Percentiles rank a stretch among this genome's conserved stretches.
Evolutionary conservation across 2,329 filamentous ascomycete genomes (phyloP).

Genomic region (Chaetothyriales sp.): DNA sequence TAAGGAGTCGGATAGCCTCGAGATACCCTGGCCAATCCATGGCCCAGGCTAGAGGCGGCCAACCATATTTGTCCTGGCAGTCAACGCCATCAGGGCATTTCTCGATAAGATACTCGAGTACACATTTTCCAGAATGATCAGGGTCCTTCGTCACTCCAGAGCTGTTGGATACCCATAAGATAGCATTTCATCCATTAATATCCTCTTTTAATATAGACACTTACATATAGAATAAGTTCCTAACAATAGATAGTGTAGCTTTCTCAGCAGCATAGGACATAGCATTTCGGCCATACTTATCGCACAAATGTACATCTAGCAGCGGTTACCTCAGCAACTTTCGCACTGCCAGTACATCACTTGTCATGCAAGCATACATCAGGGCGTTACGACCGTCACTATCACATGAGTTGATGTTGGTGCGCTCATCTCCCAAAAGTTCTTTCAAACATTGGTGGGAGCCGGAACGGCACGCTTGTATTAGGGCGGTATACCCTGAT

Average conservation of each 20-base stretch:
- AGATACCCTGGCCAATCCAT: slow-evolving; percentile 6
- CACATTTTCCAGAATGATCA: slow-evolving; percentile 3
- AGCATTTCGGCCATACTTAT: slow-evolving; percentile 5
- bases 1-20: slow-evolving; percentile 3
- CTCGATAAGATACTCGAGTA: slow-evolving; percentile 4
- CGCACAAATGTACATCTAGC: slow-evolving; percentile 4
- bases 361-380: slow-evolving; percentile 4
- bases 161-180: slow-evolving; percentile 7
- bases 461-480: slow-evolving; percentile 3
- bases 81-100: slow-evolving; percentile 4
- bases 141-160: slow-evolving; percentile 1
- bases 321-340: background rate
- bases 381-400: slow-evolving; percentile 6
- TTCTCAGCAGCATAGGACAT: slow-evolving; percentile 5
- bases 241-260: background rate
- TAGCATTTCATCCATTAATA: slow-evolving; percentile 5
- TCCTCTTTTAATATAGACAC: slow-evolving; percentile 3
- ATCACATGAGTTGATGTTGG: slow-evolving; percentile 7
- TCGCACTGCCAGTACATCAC: slow-evolving; percentile 1
- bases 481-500: slow-evolving; percentile 3
- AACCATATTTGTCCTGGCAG: slow-evolving; percentile 5
- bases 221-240: background rate
- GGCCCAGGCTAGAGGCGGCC: slow-evolving; percentile 9
- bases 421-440: slow-evolving; percentile 4
- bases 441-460: slow-evolving; percentile 4